A percentile compares a stretch with the other conserved stretches of the same genome.
Conservation (phyloP, 1,139 yeast genomes). For the Debaryomyces udenii region DNA sequence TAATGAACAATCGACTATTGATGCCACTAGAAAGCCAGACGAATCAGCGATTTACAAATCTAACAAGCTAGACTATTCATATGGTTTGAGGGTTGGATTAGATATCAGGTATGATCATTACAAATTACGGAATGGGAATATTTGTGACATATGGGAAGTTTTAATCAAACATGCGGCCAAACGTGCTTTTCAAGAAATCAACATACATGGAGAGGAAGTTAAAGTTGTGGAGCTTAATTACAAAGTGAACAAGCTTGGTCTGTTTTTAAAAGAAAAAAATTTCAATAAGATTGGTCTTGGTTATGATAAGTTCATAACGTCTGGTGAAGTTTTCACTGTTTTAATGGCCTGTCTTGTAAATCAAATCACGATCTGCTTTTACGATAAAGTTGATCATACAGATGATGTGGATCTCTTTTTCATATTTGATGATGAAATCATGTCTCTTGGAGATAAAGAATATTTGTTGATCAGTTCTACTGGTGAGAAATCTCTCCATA, state of each 20-base stretch:
- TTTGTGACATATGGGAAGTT: constrained; percentile 65
- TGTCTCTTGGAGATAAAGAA: constrained; percentile 4
- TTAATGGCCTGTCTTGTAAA: constrained; percentile 34
- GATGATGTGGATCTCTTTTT: constrained; percentile 14
- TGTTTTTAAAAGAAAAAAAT: constrained; percentile 17
- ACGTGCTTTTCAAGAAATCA: constrained; percentile 17
- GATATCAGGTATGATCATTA: constrained; percentile 62
- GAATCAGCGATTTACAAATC: constrained; percentile 72
- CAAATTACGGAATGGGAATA: constrained; percentile 67
- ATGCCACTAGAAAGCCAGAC: constrained; percentile 54
- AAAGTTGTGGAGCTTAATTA: constrained; percentile 29
- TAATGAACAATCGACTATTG: constrained; percentile 58
- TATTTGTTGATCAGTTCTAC: constrained; percentile 8
- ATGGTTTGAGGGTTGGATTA: constrained; percentile 66
- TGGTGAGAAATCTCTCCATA: constrained; percentile 5
- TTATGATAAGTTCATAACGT: constrained; percentile 19
- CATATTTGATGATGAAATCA: constrained; percentile 13
- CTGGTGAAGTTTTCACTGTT: constrained; percentile 25
- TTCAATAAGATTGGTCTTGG: constrained; percentile 23
- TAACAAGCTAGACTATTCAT: constrained; percentile 61
- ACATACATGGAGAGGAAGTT: constrained; percentile 22
- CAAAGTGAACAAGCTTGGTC: constrained; percentile 22
- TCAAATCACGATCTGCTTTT: constrained; percentile 27
- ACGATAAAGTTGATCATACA: constrained; percentile 20
- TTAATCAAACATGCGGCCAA: constrained; percentile 24